Conservation (phyloP, 192 early-diverging fungal genomes). For the Coemansia biformis region DNA sequence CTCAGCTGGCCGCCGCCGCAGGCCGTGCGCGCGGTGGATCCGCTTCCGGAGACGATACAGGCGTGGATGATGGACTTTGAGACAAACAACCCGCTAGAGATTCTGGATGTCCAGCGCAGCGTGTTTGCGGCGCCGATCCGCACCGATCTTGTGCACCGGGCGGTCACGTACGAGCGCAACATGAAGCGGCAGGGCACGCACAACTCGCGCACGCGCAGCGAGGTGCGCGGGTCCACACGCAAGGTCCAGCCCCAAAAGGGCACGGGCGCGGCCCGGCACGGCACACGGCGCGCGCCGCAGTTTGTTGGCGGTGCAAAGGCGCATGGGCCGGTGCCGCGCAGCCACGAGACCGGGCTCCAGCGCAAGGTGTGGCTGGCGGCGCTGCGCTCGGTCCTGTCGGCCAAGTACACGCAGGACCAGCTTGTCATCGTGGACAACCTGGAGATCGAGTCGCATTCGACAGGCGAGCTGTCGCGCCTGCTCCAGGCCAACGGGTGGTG, state of each 20-base stretch:
- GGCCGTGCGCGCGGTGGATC: constrained; percentile 23
- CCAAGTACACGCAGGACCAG: constrained; percentile 88
- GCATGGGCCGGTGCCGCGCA: constrained; percentile 87
- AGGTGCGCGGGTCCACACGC: constrained; percentile 76
- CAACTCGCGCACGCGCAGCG: constrained; percentile 69
- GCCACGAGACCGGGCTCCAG: constrained; percentile 75
- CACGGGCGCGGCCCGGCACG: constrained; percentile 84
- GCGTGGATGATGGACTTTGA: constrained; percentile 73
- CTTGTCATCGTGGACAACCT: constrained; percentile 76
- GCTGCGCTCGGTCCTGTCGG: constrained; percentile 74
- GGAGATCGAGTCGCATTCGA: constrained; percentile 52
- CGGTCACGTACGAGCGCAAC: constrained; percentile 82
- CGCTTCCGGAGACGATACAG: constrained; percentile 55
- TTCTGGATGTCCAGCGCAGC: constrained; percentile 63
- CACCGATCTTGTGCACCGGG: constrained; percentile 77
- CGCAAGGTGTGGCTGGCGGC: constrained; percentile 82
- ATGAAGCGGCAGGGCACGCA: constrained; percentile 77
- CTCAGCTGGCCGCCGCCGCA: constrained; percentile 41
- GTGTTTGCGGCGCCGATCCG: constrained; percentile 75
- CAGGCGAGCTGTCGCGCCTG: constrained; percentile 54
- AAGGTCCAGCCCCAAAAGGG: constrained; percentile 92
- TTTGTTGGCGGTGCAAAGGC: constrained; percentile 79
- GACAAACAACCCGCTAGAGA: constrained; percentile 62
- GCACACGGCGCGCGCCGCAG: constrained; percentile 78
- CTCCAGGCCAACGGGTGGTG: constrained; percentile 38